phyloP scores from a whole-genome alignment of 1,139 yeast genomes.

The Hansenula sp. region DNA sequence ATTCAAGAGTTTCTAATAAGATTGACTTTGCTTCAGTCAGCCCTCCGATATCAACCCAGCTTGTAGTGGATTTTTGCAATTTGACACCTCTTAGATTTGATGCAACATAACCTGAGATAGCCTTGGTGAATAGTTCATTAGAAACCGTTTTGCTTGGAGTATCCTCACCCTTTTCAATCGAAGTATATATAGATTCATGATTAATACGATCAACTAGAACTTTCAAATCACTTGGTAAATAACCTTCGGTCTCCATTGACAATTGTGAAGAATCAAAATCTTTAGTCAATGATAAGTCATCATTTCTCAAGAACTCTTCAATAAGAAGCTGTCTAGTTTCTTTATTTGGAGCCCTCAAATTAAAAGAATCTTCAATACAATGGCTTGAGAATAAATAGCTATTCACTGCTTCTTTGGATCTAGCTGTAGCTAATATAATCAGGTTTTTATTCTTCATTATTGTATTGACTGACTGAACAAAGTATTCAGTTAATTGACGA shows the following conservation, averaged over 20 bases:
- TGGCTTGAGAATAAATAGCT: conserved; percentile 61
- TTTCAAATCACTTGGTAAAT: conserved; percentile 76
- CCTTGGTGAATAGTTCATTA: conserved; percentile 42
- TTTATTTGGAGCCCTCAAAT: conserved; percentile 68
- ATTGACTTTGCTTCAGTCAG: conserved; percentile 69
- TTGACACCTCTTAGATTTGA: conserved; percentile 84
- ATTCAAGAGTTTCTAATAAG: conserved; percentile 82
- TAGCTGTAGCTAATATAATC: conserved; percentile 36
- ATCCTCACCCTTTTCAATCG: conserved; percentile 17
- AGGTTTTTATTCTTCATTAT: conserved; percentile 31
- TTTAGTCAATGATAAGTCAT: conserved; percentile 24
- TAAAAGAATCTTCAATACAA: conserved; percentile 59
- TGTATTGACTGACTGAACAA: conserved; percentile 34
- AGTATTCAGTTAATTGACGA: conserved; percentile 37
- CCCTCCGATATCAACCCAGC: conserved; percentile 92
- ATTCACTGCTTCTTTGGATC: conserved; percentile 64
- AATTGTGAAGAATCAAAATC: conserved; percentile 63
- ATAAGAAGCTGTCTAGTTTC: conserved; percentile 51
- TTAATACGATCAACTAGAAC: conserved; percentile 69
- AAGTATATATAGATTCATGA: conserved; percentile 52
- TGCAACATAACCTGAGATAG: conserved; percentile 69
- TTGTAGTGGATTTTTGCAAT: conserved; percentile 67
- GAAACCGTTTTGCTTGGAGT: conserved; percentile 12
- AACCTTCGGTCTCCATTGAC: conserved; percentile 83
- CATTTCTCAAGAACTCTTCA: conserved; percentile 36